Evolutionary conservation across 371 early-diverging fungal species (phyloP).

Genomic region (Mucor velutinosus): DNA sequence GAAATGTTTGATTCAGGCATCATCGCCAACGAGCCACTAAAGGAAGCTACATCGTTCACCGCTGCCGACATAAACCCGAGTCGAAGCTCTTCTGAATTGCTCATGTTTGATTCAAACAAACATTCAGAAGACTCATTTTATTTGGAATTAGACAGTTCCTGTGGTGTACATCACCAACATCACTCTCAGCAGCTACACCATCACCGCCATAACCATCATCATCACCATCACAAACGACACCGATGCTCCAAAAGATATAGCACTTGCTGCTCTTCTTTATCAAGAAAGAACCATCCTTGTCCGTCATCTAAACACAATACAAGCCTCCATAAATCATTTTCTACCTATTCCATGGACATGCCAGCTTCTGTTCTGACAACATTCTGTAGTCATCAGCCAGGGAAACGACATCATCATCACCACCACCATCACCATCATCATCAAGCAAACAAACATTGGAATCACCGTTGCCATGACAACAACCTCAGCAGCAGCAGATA

Average conservation of each 20-base stretch:
- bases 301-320: not conserved
- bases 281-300: not conserved
- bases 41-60: not conserved
- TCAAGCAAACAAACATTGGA: not conserved
- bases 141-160: not conserved
- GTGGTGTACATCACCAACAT: not conserved
- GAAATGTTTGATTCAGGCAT: constrained; percentile 3
- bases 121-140: not conserved
- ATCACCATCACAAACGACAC: not conserved
- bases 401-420: not conserved
- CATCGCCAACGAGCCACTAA: not conserved
- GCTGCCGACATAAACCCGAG: not conserved
- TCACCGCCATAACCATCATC: not conserved
- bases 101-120: not conserved
- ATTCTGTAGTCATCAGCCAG: not conserved
- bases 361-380: not conserved
- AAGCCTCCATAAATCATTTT: not conserved
- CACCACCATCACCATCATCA: constrained; percentile 6
- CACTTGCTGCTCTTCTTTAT: not conserved
- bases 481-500: not conserved
- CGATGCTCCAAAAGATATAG: not conserved
- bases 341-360: not conserved
- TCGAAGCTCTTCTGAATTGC: not conserved
- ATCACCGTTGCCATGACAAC: not conserved
- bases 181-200: not conserved